phyloP scores from a whole-genome alignment of 2,329 filamentous ascomycete species.

The Elsinoe australis region DNA sequence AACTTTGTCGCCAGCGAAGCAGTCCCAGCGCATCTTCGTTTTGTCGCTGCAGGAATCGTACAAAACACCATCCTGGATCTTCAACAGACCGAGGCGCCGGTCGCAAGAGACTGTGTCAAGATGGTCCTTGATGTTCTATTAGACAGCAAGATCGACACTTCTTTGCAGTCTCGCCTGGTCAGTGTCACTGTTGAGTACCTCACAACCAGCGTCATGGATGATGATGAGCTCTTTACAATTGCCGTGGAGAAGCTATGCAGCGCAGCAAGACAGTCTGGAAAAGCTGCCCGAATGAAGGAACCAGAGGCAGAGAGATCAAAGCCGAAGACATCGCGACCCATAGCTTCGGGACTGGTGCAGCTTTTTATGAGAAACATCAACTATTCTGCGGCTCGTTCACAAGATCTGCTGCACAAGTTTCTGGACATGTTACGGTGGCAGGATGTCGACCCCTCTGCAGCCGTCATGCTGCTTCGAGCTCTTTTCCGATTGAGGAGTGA shows the following conservation, averaged over 20 bases:
- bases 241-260: conserved; percentile 5
- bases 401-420: conserved; percentile 11
- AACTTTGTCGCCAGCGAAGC: conserved; percentile 3
- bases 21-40: conserved; percentile 1
- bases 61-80: conserved; percentile 1
- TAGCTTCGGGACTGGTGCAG: conserved; percentile 16
- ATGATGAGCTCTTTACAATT: conserved; percentile 4
- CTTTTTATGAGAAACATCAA: conserved; percentile 20
- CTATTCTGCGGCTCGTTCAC: conserved; percentile 12
- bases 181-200: conserved; percentile 6
- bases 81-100: conserved; percentile 8
- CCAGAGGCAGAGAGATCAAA: background rate
- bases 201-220: background rate
- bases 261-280: background rate
- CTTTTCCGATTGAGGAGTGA: conserved; percentile 79
- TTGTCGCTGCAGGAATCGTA: conserved; percentile 4
- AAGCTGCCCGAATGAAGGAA: background rate
- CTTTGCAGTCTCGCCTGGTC: conserved; percentile 8
- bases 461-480: conserved; percentile 23
- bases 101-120: conserved; percentile 13
- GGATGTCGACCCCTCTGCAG: conserved; percentile 28
- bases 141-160: background rate
- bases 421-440: conserved; percentile 31
- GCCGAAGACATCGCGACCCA: conserved; percentile 7
- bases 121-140: conserved; percentile 3